Evolutionary conservation across 768 basidiomycete genomes (phyloP).

Genomic region (Rossbeevera mucosa): DNA sequence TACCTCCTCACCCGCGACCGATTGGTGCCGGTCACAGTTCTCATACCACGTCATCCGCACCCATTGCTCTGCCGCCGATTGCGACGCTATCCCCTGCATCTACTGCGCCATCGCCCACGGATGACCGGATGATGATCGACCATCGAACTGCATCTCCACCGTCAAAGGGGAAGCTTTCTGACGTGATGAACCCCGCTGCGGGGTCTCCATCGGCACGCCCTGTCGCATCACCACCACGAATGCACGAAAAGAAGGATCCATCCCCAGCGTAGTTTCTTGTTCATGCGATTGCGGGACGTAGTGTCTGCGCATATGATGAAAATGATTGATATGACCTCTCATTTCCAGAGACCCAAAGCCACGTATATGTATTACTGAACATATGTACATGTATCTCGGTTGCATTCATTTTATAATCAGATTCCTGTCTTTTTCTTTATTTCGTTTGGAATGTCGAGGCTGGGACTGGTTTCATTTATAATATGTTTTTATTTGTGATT

Average conservation of each 20-base stretch:
- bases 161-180: constrained; percentile 49
- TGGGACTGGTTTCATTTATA: neutral
- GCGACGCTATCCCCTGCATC: constrained; percentile 62
- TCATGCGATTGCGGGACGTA: constrained; percentile 1
- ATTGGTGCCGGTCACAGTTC: constrained; percentile 50
- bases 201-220: constrained; percentile 51
- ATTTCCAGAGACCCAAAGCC: constrained; percentile 14
- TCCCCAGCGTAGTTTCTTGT: constrained; percentile 25
- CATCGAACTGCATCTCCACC: constrained; percentile 47
- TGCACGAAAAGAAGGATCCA: constrained; percentile 31
- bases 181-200: constrained; percentile 45
- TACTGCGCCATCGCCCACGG: constrained; percentile 50
- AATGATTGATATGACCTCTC: constrained; percentile 18
- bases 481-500: neutral
- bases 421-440: neutral
- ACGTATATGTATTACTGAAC: constrained; percentile 29
- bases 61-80: constrained; percentile 65
- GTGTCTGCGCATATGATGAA: constrained; percentile 16
- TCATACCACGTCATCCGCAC: constrained; percentile 32
- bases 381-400: constrained; percentile 26
- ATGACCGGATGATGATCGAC: constrained; percentile 33
- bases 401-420: constrained; percentile 12
- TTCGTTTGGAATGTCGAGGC: neutral
- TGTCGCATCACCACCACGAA: constrained; percentile 51
- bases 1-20: constrained; percentile 74